Conservation (phyloP, 495 filamentous ascomycete species). For the Stereocaulon alpinum region DNA sequence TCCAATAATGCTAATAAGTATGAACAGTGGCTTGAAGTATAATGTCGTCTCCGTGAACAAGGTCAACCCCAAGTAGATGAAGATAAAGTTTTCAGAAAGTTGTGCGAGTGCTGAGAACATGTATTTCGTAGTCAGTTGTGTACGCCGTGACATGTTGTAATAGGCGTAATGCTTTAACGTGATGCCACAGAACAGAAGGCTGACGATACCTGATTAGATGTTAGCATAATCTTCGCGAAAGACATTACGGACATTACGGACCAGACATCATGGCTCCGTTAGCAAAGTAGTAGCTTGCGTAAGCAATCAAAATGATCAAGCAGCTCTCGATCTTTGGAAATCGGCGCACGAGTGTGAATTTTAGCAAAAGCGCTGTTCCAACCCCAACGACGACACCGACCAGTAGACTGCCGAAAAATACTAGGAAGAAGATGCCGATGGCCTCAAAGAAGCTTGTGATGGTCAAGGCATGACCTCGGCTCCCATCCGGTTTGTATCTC, state of each 20-base stretch:
- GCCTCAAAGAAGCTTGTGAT: slow-evolving; percentile 75
- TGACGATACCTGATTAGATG: slow-evolving; percentile 68
- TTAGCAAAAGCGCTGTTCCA: slow-evolving; percentile 72
- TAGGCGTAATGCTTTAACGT: slow-evolving; percentile 98
- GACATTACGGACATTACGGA: slow-evolving; percentile 26
- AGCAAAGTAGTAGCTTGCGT: slow-evolving; percentile 93
- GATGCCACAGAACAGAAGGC: slow-evolving; percentile 93
- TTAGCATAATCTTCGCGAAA: neutral
- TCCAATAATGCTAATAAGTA: slow-evolving; percentile 79
- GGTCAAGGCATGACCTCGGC: slow-evolving; percentile 49
- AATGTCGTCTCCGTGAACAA: slow-evolving; percentile 82
- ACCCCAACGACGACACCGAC: slow-evolving; percentile 84
- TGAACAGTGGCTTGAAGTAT: slow-evolving; percentile 92
- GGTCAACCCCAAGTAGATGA: slow-evolving; percentile 93
- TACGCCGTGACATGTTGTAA: slow-evolving; percentile 98
- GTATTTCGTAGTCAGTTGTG: slow-evolving; percentile 96
- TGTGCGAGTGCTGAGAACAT: slow-evolving; percentile 92
- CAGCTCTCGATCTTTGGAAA: slow-evolving; percentile 97
- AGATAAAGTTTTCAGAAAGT: slow-evolving; percentile 97
- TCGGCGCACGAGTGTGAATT: slow-evolving; percentile 83
- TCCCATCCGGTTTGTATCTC: slow-evolving; percentile 60
- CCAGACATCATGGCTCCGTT: slow-evolving; percentile 91
- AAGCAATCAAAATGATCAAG: slow-evolving; percentile 83
- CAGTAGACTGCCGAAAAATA: slow-evolving; percentile 88
- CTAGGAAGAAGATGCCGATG: slow-evolving; percentile 85